Conservation (phyloP, 1,284 basidiomycete species). For the Thelephora terrestris region DNA sequence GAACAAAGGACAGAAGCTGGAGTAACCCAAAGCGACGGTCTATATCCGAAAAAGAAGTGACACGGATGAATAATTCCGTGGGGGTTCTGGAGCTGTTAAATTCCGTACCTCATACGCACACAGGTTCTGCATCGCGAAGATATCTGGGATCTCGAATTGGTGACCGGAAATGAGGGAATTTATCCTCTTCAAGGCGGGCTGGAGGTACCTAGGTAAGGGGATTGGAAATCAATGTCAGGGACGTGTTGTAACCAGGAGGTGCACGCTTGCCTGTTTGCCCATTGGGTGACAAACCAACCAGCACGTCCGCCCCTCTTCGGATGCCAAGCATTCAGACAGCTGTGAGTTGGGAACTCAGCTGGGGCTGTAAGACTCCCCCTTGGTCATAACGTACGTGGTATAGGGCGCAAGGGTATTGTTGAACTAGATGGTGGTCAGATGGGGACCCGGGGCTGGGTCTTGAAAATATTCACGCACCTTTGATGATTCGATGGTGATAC, state of each 20-base stretch:
- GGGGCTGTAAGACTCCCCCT: background rate
- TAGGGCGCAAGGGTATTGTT: conserved; percentile 78
- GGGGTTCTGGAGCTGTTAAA: no score
- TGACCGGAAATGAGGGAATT: conserved; percentile 53
- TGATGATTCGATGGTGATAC: conserved; percentile 65
- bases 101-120: conserved; percentile 74
- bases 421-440: conserved; percentile 31
- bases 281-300: conserved; percentile 43
- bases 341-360: conserved; percentile 13
- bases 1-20: conserved; percentile 84
- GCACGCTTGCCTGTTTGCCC: conserved; percentile 34
- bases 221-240: background rate
- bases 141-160: conserved; percentile 59
- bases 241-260: background rate
- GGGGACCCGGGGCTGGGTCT: background rate
- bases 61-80: conserved; percentile 1
- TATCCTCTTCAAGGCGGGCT: conserved; percentile 55
- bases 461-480: conserved; percentile 33
- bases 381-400: conserved; percentile 36
- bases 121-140: conserved; percentile 65
- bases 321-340: conserved; percentile 53
- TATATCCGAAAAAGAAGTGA: conserved; percentile 47
- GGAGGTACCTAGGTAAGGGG: conserved; percentile 70
- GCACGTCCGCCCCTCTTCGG: conserved; percentile 48
- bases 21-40: conserved; percentile 87